Conservation (phyloP, 805 yeast genomes). For the Yamadazyma sp. region DNA sequence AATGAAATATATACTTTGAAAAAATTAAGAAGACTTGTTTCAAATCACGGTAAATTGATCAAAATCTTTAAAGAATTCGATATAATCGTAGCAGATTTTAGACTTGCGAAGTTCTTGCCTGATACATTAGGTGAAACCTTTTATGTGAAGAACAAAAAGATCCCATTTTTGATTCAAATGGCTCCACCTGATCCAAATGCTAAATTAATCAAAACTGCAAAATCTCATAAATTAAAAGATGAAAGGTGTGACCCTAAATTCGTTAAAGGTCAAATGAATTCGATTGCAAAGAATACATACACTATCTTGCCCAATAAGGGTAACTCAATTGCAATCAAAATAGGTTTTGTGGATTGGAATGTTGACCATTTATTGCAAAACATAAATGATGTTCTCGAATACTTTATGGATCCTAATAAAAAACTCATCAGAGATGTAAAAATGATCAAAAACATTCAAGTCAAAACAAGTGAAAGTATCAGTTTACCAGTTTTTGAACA, state of each 20-base stretch:
- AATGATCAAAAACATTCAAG: constrained; percentile 37
- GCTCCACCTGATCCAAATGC: constrained; percentile 37
- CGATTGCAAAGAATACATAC: constrained; percentile 60
- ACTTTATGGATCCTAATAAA: constrained; percentile 56
- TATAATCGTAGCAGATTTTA: constrained; percentile 63
- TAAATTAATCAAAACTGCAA: constrained; percentile 24
- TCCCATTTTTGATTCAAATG: constrained; percentile 70
- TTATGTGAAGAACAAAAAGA: constrained; percentile 59
- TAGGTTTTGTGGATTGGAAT: constrained; percentile 55
- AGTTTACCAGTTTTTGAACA: constrained; percentile 52
- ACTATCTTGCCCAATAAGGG: constrained; percentile 61
- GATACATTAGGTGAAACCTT: constrained; percentile 56
- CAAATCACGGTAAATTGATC: constrained; percentile 42
- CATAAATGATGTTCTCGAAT: constrained; percentile 47
- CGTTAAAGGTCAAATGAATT: constrained; percentile 60
- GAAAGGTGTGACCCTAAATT: constrained; percentile 65
- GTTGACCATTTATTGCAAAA: constrained; percentile 47
- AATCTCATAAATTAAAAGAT: constrained; percentile 45
- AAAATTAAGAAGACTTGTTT: constrained; percentile 47
- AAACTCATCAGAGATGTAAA: constrained; percentile 46
- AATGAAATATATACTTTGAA: constrained; percentile 59
- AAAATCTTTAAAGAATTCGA: constrained; percentile 61
- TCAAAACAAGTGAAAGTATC: constrained; percentile 65
- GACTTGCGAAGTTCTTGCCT: constrained; percentile 62
- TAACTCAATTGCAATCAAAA: constrained; percentile 53